Conservation (phyloP, 768 basidiomycete genomes). For the Mycena albidolilacea region DNA sequence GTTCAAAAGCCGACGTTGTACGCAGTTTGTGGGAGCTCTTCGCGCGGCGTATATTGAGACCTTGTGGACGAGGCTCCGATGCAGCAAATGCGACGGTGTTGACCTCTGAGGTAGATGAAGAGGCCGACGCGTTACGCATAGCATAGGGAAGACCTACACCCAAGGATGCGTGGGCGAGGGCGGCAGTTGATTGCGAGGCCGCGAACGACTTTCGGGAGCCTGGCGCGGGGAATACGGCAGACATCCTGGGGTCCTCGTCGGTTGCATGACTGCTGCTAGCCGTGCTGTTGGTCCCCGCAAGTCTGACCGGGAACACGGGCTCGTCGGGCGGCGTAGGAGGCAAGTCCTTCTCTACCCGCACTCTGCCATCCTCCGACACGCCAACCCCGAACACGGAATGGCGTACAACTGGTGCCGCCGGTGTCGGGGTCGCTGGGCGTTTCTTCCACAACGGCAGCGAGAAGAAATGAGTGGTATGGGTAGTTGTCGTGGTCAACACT, state of each 20-base stretch:
- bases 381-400: conserved; percentile 45
- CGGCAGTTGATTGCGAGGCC: conserved; percentile 51
- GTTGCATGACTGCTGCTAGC: conserved; percentile 7
- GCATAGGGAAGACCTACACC: conserved; percentile 73
- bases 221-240: conserved; percentile 27
- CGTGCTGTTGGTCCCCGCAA: conserved; percentile 9
- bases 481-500: conserved; percentile 61
- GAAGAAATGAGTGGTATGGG: conserved; percentile 73
- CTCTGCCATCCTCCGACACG: conserved; percentile 45
- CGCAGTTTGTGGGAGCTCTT: conserved; percentile 68
- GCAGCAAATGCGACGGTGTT: conserved; percentile 64
- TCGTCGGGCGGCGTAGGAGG: conserved; percentile 62
- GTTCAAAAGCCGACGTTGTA: conserved; percentile 43
- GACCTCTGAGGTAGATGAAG: conserved; percentile 61
- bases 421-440: conserved; percentile 54
- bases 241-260: conserved; percentile 34
- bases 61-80: conserved; percentile 36
- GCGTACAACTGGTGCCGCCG: conserved; percentile 46
- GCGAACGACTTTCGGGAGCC: conserved; percentile 35
- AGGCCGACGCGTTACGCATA: conserved; percentile 58
- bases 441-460: conserved; percentile 78
- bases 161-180: conserved; percentile 69
- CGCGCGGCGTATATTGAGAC: conserved; percentile 57
- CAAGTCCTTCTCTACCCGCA: conserved; percentile 63
- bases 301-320: conserved; percentile 21